Base-by-base conservation (phyloP, 352 stramenopile species). In the Phytopythium vexans region DNA sequence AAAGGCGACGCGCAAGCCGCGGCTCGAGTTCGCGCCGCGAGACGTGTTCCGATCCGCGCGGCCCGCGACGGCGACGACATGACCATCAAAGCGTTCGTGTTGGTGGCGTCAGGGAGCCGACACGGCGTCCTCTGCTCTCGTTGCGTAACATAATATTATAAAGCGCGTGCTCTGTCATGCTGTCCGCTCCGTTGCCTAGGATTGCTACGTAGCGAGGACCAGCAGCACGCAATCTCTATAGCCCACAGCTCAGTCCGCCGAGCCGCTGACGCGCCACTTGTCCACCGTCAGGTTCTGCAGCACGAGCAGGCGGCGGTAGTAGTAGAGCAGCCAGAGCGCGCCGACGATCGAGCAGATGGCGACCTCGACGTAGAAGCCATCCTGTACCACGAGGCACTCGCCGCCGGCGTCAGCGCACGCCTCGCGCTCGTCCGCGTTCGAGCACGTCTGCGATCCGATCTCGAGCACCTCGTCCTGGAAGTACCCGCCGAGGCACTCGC, bases 251-350 rank as follows among this genome's bases (percentile, higher is more conserved):
- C 21, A 27, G 21, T 27, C 21, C 21, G 21, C 21, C 21, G 21
- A 65, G 33, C 32, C 51, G 51, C 64, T 63, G 31, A 94, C 72
- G 48, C 84, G 84, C 84, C 84, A 94, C 58, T 87, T 86, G 55
- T 88, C 73, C 33, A 92, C 83, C 62, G 85, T 89, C 45, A 94
- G 74, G 43, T 91, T 86, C 62, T 94, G 84, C 33, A 94, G 64
- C 36, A 81, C 65, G 36, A 77, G 66, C 37, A 92, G 77, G 43
- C 74, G 78, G 36, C 67, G 74, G 63, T 84, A 86, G 54, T 85
- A 89, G 60, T 88, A 72, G 27, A 69, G 51, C 14, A 92, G 53
- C 85, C 85, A 95, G 12, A 89, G 34, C 4, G 86, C 44, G 5
- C 85, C 85, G 16, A 92, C 62, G 34, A 82, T 66, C 31, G 76